A percentile compares a stretch with the other conserved stretches of the same genome.
phyloP scores from a whole-genome alignment of 805 yeast genomes.

The Tanozyma kutaoensis region DNA sequence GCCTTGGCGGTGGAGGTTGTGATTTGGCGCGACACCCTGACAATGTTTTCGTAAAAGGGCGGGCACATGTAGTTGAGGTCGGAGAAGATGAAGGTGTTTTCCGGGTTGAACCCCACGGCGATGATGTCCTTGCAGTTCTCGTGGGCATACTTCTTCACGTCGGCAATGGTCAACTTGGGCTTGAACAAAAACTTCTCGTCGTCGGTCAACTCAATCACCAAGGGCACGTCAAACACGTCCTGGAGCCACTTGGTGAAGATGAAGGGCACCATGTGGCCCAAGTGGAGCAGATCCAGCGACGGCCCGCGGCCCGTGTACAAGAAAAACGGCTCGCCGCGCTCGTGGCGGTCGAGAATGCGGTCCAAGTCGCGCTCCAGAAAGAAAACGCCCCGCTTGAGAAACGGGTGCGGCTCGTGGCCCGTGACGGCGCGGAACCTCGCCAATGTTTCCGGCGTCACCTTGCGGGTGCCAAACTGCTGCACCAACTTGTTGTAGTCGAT shows the following conservation, averaged over 20 bases:
- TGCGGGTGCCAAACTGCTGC: slow-evolving; percentile 74
- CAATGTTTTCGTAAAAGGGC: slow-evolving; percentile 87
- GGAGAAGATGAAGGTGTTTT: slow-evolving; percentile 89
- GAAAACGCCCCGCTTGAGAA: slow-evolving; percentile 81
- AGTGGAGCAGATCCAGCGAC: slow-evolving; percentile 83
- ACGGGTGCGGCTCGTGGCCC: slow-evolving; percentile 85
- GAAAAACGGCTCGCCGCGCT: slow-evolving; percentile 90
- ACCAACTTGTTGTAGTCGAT: slow-evolving; percentile 88
- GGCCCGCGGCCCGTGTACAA: slow-evolving; percentile 97
- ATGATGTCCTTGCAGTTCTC: slow-evolving; percentile 90
- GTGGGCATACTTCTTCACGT: slow-evolving; percentile 65
- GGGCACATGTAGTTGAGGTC: slow-evolving; percentile 91
- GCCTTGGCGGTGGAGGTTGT: slow-evolving; percentile 96
- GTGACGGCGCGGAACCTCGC: slow-evolving; percentile 68
- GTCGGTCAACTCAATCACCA: slow-evolving; percentile 88
- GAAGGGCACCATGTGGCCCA: slow-evolving; percentile 96
- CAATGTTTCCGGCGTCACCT: slow-evolving; percentile 57
- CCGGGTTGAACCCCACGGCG: slow-evolving; percentile 88
- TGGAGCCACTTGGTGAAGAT: slow-evolving; percentile 95
- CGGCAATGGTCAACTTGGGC: slow-evolving; percentile 76
- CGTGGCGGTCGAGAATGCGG: slow-evolving; percentile 75
- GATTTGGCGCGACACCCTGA: slow-evolving; percentile 83
- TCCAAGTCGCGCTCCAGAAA: slow-evolving; percentile 80
- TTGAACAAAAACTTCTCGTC: slow-evolving; percentile 96
- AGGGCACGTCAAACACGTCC: slow-evolving; percentile 92